Percentiles rank a stretch among this genome's conserved stretches.
These are phyloP conservation scores for Centella asiatica DNA, from an alignment of 129 eudicot species.

Conservation along the genomic window DNA sequence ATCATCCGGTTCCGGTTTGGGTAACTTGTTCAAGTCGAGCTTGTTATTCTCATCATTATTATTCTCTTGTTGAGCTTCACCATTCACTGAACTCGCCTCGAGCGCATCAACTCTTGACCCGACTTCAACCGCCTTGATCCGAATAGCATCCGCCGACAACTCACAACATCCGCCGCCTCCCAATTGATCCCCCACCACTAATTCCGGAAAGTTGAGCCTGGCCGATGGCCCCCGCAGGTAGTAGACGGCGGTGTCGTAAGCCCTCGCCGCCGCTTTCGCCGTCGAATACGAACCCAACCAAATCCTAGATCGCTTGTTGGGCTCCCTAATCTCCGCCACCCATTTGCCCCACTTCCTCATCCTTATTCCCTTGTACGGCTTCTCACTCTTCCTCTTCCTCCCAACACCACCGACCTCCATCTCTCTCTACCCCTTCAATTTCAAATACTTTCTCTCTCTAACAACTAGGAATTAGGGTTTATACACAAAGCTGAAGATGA, in stretches of 20 bases:
- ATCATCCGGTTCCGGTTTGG: conserved; percentile 74
- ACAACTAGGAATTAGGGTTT: not conserved
- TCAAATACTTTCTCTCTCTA: not conserved
- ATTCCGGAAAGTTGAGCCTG: conserved; percentile 66
- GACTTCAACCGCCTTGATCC: conserved; percentile 75
- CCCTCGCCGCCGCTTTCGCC: conserved; percentile 85
- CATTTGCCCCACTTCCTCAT: conserved; percentile 99
- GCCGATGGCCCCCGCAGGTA: conserved; percentile 82
- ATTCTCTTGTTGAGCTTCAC: not conserved
- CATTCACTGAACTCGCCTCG: conserved; percentile 16
- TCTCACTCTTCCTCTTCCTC: conserved; percentile 37
- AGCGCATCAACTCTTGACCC: conserved; percentile 83
- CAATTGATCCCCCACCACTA: conserved; percentile 20
- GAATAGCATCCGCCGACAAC: conserved; percentile 56
- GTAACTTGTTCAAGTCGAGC: conserved; percentile 73
- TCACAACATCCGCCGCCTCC: conserved; percentile 14
- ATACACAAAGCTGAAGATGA: not conserved
- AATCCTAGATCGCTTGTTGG: conserved; percentile 84
- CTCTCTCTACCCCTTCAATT: conserved; percentile 1
- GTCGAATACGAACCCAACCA: conserved; percentile 90
- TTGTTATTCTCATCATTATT: conserved; percentile 24
- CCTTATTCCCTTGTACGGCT: conserved; percentile 76
- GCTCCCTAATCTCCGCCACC: conserved; percentile 96
- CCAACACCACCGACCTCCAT: conserved; percentile 28
- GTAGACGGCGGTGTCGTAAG: conserved; percentile 91